Conservation (phyloP, 257 asterid species). For the Lantana camara region DNA sequence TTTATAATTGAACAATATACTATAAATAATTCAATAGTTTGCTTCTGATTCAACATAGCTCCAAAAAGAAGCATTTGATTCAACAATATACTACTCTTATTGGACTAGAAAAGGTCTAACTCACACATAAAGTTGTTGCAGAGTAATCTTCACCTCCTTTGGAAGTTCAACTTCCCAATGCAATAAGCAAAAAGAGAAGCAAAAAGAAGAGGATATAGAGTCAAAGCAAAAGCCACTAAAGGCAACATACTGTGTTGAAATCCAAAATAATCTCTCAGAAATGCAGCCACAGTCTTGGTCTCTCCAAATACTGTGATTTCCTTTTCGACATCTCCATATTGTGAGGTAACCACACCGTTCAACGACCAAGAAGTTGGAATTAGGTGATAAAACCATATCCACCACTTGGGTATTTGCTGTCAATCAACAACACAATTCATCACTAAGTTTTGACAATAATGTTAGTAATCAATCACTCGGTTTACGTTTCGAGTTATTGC, state of each 20-base stretch:
- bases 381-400: constrained; percentile 50
- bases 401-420: constrained; percentile 59
- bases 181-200: constrained; percentile 39
- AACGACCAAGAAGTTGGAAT: constrained; percentile 48
- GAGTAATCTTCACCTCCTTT: constrained; percentile 34
- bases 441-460: neutral
- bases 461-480: too few species aligned
- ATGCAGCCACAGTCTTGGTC: constrained; percentile 32
- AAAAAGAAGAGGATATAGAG: constrained; percentile 35
- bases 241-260: constrained; percentile 39
- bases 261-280: constrained; percentile 42
- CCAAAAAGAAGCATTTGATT: too few species aligned
- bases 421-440: neutral
- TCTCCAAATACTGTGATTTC: constrained; percentile 41
- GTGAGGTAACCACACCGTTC: constrained; percentile 45
- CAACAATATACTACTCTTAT: too few species aligned
- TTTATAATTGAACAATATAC: too few species aligned
- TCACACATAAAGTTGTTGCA: neutral
- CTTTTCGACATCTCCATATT: constrained; percentile 43
- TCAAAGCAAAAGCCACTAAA: constrained; percentile 41
- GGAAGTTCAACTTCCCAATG: constrained; percentile 43
- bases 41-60: neutral
- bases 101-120: neutral
- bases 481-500: too few species aligned
- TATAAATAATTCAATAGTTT: neutral